Percentiles rank a stretch among this genome's conserved stretches.
Evolutionary conservation across 2,329 filamentous ascomycete genomes (phyloP).

Genomic region (Aspergillus arachidicola): DNA sequence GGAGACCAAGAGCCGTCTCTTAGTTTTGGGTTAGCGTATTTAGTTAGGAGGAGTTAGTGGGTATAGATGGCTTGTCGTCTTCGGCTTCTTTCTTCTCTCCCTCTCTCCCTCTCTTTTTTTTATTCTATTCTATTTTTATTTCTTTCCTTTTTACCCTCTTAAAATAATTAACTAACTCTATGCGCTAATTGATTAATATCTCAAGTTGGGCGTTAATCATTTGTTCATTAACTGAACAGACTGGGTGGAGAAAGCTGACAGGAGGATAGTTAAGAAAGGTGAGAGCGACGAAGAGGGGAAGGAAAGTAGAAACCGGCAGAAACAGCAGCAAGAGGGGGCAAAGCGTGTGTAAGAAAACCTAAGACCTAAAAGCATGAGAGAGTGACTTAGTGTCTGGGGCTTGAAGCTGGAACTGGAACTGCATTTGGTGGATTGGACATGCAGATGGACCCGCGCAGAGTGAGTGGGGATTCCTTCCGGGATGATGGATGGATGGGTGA

Average conservation of each 20-base stretch:
- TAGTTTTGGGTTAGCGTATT: constrained; percentile 10
- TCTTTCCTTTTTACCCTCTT: not conserved
- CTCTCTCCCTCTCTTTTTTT: not conserved
- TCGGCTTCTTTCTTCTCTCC: not conserved
- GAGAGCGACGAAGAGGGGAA: constrained; percentile 8
- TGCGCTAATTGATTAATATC: not conserved
- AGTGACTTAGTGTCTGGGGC: not conserved
- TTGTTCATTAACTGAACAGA: not conserved
- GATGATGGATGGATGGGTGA: not conserved
- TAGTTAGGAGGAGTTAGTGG: constrained; percentile 6
- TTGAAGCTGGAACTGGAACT: constrained; percentile 4
- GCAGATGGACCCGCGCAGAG: constrained; percentile 1
- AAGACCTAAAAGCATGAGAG: not conserved
- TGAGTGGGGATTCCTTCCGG: constrained; percentile 2
- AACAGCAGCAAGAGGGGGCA: constrained; percentile 9
- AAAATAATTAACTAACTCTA: not conserved
- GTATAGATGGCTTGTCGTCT: constrained; percentile 1
- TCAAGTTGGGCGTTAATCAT: not conserved
- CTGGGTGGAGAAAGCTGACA: not conserved
- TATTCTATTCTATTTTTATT: not conserved
- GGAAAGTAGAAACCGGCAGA: not conserved
- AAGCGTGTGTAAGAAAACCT: not conserved
- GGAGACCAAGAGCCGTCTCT: constrained; percentile 17
- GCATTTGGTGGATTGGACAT: not conserved
- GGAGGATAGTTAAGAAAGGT: not conserved